Evolutionary conservation across 2,329 filamentous ascomycete genomes (phyloP).

Genomic region (Phaeosphaeria sp.): DNA sequence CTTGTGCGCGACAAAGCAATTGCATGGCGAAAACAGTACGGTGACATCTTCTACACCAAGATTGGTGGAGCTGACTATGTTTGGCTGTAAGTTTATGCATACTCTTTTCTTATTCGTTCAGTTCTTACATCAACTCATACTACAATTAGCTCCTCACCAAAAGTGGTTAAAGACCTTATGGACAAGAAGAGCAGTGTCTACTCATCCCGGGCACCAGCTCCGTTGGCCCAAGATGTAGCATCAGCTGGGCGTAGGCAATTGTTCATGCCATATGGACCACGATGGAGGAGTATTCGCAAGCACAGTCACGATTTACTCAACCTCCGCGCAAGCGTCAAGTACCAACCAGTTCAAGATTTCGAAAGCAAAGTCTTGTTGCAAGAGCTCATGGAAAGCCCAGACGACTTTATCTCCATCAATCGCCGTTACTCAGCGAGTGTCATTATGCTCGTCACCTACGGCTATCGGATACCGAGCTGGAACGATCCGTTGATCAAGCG

Average conservation of each 20-base stretch:
- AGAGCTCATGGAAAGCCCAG: conserved; percentile 49
- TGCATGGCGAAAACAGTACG: conserved; percentile 46
- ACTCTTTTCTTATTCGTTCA: too few relatives aligned
- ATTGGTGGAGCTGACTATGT: conserved; percentile 51
- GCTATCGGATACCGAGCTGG: conserved; percentile 43
- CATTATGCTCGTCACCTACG: conserved; percentile 45
- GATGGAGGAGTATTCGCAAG: conserved; percentile 47
- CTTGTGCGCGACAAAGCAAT: conserved; percentile 37
- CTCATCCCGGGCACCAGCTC: conserved; percentile 51
- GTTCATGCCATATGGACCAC: conserved; percentile 51
- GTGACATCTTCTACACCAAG: conserved; percentile 50
- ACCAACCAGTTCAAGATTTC: conserved; percentile 53
- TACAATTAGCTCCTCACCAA: too few relatives aligned
- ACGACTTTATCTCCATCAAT: conserved; percentile 41
- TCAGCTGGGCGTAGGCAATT: conserved; percentile 57
- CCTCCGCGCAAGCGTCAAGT: conserved; percentile 40
- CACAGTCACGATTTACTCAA: conserved; percentile 42
- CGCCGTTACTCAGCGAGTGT: conserved; percentile 41
- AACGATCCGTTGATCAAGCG: conserved; percentile 41
- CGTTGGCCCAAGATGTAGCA: conserved; percentile 50
- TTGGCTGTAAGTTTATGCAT: conserved; percentile 53
- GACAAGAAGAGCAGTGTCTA: conserved; percentile 62
- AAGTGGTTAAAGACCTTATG: conserved; percentile 61
- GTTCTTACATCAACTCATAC: too few relatives aligned
- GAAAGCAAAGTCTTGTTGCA: conserved; percentile 55